Percentiles rank a stretch among this genome's conserved stretches.
These are phyloP conservation scores for Vicia villosa DNA, from an alignment of 306 rosid species.

Conservation along the genomic window DNA sequence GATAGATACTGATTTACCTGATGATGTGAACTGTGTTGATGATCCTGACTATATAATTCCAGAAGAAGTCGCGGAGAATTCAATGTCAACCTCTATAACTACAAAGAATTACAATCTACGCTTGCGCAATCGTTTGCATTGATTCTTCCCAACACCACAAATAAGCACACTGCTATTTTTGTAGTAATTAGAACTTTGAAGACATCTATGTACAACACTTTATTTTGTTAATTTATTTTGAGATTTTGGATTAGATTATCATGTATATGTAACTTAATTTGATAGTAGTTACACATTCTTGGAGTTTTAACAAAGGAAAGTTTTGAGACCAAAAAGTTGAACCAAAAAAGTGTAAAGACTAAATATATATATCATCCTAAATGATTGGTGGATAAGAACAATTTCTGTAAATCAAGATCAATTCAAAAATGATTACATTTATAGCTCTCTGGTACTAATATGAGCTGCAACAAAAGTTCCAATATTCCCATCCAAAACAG, in stretches of 20 bases:
- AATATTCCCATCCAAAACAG: conserved; percentile 77
- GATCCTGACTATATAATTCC: conserved; percentile 70
- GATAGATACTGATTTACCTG: conserved; percentile 66
- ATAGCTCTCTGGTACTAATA: conserved; percentile 52
- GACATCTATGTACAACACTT: background rate
- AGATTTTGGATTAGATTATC: background rate
- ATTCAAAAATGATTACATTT: background rate
- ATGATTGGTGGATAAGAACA: background rate
- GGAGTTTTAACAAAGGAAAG: too few species aligned
- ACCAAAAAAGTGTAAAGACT: background rate
- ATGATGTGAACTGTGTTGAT: conserved; percentile 55
- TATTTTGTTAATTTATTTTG: conserved; percentile 3
- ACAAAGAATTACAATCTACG: conserved; percentile 62
- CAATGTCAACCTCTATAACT: conserved; percentile 40
- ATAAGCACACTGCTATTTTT: background rate
- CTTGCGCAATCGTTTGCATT: conserved; percentile 33
- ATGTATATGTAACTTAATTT: background rate
- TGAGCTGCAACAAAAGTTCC: conserved; percentile 73
- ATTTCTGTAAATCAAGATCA: background rate
- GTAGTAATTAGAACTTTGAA: background rate
- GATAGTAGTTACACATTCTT: background rate
- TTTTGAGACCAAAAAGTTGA: too few species aligned
- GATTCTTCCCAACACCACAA: conserved; percentile 9
- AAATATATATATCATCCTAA: conserved; percentile 6
- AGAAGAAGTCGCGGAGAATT: conserved; percentile 60